Evolutionary conservation across 805 yeast species (phyloP), one percentile per base, ranked within the genome.

Genomic region (Candida patagonica): DNA sequence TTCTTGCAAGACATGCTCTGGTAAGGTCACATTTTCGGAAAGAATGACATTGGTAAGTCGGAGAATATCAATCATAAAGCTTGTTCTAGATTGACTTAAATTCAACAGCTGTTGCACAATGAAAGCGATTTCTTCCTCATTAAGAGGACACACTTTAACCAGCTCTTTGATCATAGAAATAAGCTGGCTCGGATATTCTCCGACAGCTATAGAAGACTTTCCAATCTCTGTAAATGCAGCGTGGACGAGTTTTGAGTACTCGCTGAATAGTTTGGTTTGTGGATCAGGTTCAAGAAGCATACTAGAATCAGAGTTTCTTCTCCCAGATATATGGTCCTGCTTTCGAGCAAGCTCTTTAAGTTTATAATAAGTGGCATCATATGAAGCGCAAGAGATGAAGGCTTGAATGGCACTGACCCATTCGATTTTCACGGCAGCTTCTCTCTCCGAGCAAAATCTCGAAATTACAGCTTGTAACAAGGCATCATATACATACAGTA

Each of bases 351-450:
- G 13, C 6, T 33, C 24, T 21, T 51, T 57, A 6, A 52, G 38
- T 6, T 43, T 54, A 34, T 61, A 57, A 5, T 50, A 49, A 59
- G 69, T 65, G 21, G 68, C 62, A 9, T 64, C 63, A 48, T 67
- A 72, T 3, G 74, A 42, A 1, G 62, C 55, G 27, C 53, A 54
- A 12, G 35, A 41, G 35, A 75, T 62, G 5, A 76, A 56, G 1
- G 51, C 49, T 4, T 66, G 63, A 26, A 76, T 47, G 2, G 79
- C 57, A 13, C 60, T 61, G 26, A 79, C 54, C 1, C 73, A 61
- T 42, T 73, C 76, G 30, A 62, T 58, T 1, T 74, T 65, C 0
- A 78, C 86, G 16, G 67, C 56, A 6, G 67, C 70, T 31, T 59
- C 63, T 10, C 55, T 44, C 35, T 59, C 63, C 10, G 30, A 23